These are phyloP conservation scores for Talaromyces sp. DNA, from an alignment of 2,329 filamentous ascomycete genomes.

Conservation along the genomic window DNA sequence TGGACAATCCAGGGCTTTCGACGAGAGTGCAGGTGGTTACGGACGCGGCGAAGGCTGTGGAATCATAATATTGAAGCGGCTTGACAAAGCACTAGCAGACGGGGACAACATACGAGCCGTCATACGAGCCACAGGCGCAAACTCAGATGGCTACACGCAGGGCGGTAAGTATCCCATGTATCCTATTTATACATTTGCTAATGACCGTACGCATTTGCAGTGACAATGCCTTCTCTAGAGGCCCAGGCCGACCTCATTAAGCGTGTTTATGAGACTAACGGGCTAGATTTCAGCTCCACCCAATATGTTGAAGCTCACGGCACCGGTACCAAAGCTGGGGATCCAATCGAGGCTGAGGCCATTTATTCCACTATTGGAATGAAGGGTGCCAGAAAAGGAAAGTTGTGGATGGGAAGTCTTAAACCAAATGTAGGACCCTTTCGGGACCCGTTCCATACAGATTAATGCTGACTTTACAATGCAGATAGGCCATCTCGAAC, in stretches of 20 bases:
- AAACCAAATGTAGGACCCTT: slow-evolving; percentile 21
- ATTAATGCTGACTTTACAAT: slow-evolving; percentile 7
- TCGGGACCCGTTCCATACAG: too few relatives aligned
- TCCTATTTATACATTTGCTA: too few relatives aligned
- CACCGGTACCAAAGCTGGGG: slow-evolving; percentile 27
- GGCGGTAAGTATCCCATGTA: slow-evolving; percentile 5
- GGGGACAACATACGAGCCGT: slow-evolving; percentile 34
- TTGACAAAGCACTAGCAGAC: slow-evolving; percentile 57
- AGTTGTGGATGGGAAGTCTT: slow-evolving; percentile 31
- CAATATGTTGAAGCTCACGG: slow-evolving; percentile 27
- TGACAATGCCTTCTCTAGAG: slow-evolving; percentile 24
- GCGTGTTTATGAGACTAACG: background rate
- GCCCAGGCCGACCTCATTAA: slow-evolving; percentile 26
- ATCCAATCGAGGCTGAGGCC: slow-evolving; percentile 25
- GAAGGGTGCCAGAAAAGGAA: slow-evolving; percentile 17
- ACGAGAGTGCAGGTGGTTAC: background rate
- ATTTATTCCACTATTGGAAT: slow-evolving; percentile 21
- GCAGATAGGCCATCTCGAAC: slow-evolving; percentile 51
- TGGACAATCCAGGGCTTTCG: slow-evolving; percentile 54
- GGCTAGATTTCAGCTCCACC: background rate
- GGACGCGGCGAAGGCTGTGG: slow-evolving; percentile 4
- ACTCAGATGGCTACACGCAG: slow-evolving; percentile 25
- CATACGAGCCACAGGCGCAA: slow-evolving; percentile 27
- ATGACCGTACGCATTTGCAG: background rate
- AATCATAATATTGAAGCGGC: slow-evolving; percentile 49